Percentiles rank a stretch among this genome's conserved stretches.
phyloP scores from a whole-genome alignment of 2,329 filamentous ascomycete species.

The Arthrinium puccinioides region DNA sequence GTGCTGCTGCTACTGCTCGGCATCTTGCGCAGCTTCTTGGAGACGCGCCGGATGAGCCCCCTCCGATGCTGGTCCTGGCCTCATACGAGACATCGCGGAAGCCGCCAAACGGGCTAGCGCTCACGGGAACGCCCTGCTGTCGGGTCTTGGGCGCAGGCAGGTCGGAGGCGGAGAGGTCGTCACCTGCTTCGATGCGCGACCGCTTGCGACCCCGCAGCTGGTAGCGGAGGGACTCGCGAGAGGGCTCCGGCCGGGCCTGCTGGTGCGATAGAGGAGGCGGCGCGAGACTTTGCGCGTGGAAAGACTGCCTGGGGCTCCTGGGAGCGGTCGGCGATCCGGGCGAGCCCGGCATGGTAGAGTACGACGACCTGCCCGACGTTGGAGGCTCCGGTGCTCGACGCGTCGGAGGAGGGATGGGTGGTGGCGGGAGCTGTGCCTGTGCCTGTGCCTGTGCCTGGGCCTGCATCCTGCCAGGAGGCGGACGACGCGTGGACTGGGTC shows the following conservation, averaged over 20 bases:
- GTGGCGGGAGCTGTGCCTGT: background rate
- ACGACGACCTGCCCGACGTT: background rate
- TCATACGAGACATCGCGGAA: conserved; percentile 9
- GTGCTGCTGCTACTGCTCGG: conserved; percentile 21
- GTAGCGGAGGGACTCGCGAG: conserved; percentile 13
- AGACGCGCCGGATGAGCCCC: conserved; percentile 23
- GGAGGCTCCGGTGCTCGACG: background rate
- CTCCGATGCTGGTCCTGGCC: conserved; percentile 4
- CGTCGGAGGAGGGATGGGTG: conserved; percentile 4
- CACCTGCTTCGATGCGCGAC: conserved; percentile 28
- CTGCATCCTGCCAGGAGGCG: conserved; percentile 8
- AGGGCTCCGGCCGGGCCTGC: conserved; percentile 4
- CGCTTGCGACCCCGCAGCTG: conserved; percentile 43
- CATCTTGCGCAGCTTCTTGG: conserved; percentile 48
- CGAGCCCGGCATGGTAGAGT: conserved; percentile 1
- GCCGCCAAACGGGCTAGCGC: conserved; percentile 6
- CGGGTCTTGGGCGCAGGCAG: background rate
- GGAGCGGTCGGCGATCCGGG: conserved; percentile 1
- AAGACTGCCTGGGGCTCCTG: conserved; percentile 20
- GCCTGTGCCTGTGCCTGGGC: background rate
- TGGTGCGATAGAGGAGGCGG: conserved; percentile 1
- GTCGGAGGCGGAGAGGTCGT: conserved; percentile 16
- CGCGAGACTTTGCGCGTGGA: conserved; percentile 1
- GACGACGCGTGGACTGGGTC: conserved; percentile 48
- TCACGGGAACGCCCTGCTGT: conserved; percentile 6